phyloP scores from a whole-genome alignment of 371 early-diverging fungal genomes.

The Saksenaea vasiformis region DNA sequence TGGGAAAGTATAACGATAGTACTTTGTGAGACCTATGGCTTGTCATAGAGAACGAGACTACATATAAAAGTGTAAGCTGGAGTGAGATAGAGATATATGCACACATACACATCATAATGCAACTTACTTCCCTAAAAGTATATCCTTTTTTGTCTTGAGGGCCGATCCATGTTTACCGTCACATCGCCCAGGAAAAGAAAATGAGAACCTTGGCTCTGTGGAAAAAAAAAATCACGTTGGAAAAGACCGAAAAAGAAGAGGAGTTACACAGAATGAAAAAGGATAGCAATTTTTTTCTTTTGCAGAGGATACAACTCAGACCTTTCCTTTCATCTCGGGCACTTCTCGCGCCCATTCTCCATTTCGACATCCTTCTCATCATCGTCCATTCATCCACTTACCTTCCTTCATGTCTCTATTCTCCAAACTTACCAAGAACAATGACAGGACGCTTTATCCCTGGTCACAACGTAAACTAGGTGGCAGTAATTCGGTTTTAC shows the following conservation, averaged over 20 bases:
- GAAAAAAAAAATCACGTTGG: too few species aligned
- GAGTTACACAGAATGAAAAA: not conserved
- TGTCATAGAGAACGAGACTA: too few species aligned
- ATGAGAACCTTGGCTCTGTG: too few species aligned
- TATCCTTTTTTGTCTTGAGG: too few species aligned
- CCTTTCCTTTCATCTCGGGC: slow-evolving; percentile 6
- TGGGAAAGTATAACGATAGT: too few species aligned
- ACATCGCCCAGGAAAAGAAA: too few species aligned
- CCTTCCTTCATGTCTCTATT: slow-evolving; percentile 47
- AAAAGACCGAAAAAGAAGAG: not conserved
- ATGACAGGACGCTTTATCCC: slow-evolving; percentile 49
- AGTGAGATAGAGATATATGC: too few species aligned
- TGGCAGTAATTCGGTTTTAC: slow-evolving; percentile 36
- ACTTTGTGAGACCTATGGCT: too few species aligned
- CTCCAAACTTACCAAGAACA: slow-evolving; percentile 50
- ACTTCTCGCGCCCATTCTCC: slow-evolving; percentile 2
- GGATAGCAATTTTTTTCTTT: not conserved
- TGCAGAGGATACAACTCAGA: not conserved
- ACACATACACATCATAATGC: too few species aligned
- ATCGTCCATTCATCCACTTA: not conserved
- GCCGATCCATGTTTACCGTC: too few species aligned
- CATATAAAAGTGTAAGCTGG: too few species aligned
- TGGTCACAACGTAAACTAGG: slow-evolving; percentile 52
- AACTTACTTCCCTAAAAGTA: too few species aligned
- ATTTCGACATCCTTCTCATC: not conserved